Evolutionary conservation across 2,329 filamentous ascomycete genomes (phyloP).

Genomic region (Curvularia spicifera): DNA sequence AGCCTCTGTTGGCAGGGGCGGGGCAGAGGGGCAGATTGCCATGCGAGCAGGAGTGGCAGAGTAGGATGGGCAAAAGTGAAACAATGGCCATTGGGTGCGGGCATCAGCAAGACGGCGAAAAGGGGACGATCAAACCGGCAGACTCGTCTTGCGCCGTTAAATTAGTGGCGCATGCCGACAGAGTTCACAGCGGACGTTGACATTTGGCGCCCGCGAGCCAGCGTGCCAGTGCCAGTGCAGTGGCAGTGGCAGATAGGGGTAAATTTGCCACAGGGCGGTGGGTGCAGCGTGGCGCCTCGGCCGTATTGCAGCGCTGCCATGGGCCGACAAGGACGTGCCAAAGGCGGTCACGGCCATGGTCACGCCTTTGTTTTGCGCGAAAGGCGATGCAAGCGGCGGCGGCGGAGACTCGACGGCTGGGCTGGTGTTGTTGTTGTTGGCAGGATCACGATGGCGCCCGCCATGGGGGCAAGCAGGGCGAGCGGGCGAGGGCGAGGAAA

Average conservation of each 20-base stretch:
- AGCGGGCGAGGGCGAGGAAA: too few relatives aligned
- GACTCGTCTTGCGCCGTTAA: not conserved
- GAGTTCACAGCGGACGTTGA: conserved; percentile 17
- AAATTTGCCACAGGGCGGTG: conserved; percentile 18
- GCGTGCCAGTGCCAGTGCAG: too few relatives aligned
- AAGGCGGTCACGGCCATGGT: conserved; percentile 2
- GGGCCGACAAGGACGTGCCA: conserved; percentile 8
- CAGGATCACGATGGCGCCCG: not conserved
- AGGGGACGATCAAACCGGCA: conserved; percentile 26
- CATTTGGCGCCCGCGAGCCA: conserved; percentile 8
- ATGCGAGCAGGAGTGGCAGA: not conserved
- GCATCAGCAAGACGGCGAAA: conserved; percentile 8
- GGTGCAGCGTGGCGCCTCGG: conserved; percentile 9
- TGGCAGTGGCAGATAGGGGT: conserved; percentile 14
- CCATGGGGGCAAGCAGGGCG: not conserved
- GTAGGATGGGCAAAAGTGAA: conserved; percentile 12
- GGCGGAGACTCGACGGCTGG: not conserved
- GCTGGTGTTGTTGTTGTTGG: not conserved
- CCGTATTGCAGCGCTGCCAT: conserved; percentile 7
- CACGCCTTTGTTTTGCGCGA: conserved; percentile 1
- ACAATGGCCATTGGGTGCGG: conserved; percentile 4
- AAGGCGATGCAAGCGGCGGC: not conserved
- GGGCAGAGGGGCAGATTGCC: not conserved
- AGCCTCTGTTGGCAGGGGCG: too few relatives aligned
- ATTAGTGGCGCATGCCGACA: conserved; percentile 7